Base-by-base conservation (phyloP, 2,329 filamentous ascomycete genomes). In the Colletotrichum liriopes region DNA sequence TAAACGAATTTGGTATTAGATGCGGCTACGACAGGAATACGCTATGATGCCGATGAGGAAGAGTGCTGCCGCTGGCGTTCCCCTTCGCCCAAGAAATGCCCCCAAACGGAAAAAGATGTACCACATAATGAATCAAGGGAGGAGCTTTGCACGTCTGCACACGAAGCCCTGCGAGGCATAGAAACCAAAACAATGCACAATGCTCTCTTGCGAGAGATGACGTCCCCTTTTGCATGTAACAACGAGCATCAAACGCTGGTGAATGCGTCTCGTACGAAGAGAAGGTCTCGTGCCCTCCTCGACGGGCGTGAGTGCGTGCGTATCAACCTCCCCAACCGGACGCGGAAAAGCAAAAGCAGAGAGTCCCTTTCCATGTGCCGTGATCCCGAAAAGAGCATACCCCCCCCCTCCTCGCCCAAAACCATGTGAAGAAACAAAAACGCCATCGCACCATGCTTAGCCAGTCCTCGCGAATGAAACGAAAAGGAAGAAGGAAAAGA, bases 191-290 rank as follows among this genome's bases (percentile, higher is more conserved):
- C 41, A 62, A 55, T 35, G 37, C 23, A 55, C 37, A 55, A 47
- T 56, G 56, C 55, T 32, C 66, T 71, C 68, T 71, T 35, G 56
- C 64, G 64, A 62, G 56, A 67, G 68, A 62, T 37, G 35, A n/a
- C 41, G 47, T 29, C n/a, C 45, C 37, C 67, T 58, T 58, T 23
- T 66, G 54, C 64, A 51, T 69, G 26, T 35, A 43, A 18, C 1
- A 18, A 23, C 2, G 39, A 41, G 35, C 9, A 18, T 41, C 29
- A 7, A 32, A 49, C 2, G 16, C 6, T 23, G 20, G 12, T 11
- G n/a, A 56, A 37, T 12, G 35, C 54, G 6, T 39, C 20, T 45
- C 20, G 7, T 20, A 23, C 29, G 2, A 54, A 11, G 20, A 20
- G n/a, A 29, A 0, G 23, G 8, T 20, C 35, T 58, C 35, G 6